Conservation (phyloP, 805 yeast genomes). For the Ogataea philodendri region DNA sequence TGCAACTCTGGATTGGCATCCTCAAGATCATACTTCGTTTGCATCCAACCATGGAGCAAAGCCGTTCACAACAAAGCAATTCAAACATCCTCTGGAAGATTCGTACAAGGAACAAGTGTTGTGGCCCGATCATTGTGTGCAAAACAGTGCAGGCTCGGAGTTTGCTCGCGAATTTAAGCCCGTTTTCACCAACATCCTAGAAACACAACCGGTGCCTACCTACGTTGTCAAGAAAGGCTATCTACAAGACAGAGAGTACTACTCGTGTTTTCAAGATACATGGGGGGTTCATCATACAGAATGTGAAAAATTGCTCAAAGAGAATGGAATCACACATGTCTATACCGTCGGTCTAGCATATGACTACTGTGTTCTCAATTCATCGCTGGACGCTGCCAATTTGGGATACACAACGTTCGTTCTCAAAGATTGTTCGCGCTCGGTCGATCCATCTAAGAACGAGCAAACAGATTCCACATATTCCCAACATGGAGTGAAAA, state of each 20-base stretch:
- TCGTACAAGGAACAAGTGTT: conserved; percentile 44
- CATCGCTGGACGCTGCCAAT: conserved; percentile 66
- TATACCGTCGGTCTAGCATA: conserved; percentile 80
- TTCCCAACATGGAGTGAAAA: conserved; percentile 34
- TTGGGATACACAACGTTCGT: conserved; percentile 66
- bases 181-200: conserved; percentile 26
- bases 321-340: conserved; percentile 54
- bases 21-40: conserved; percentile 73
- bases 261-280: conserved; percentile 80
- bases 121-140: conserved; percentile 95
- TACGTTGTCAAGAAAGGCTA: conserved; percentile 66
- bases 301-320: conserved; percentile 46
- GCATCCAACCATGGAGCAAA: conserved; percentile 58
- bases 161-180: conserved; percentile 51
- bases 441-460: conserved; percentile 49
- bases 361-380: conserved; percentile 80
- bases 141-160: conserved; percentile 62
- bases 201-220: conserved; percentile 37
- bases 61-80: conserved; percentile 51
- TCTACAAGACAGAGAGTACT: conserved; percentile 72
- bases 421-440: conserved; percentile 50
- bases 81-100: conserved; percentile 48
- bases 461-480: conserved; percentile 35
- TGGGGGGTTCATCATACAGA: conserved; percentile 76
- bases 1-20: conserved; percentile 90